Conservation (phyloP, 257 asterid genomes). For the Nicotiana otophora region DNA sequence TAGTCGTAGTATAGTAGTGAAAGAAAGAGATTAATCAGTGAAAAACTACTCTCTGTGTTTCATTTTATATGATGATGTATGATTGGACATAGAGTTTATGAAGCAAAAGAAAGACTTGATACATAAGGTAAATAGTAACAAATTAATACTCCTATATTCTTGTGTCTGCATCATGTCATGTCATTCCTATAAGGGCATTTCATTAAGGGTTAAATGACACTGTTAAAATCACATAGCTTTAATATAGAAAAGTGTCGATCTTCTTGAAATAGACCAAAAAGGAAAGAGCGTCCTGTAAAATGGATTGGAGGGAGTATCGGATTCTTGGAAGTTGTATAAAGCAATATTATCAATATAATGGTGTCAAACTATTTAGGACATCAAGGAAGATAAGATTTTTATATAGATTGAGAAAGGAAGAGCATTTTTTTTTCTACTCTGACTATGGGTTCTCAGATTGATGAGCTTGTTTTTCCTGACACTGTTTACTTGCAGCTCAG, state of each 20-base stretch:
- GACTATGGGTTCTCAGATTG: background rate
- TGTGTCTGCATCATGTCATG: background rate
- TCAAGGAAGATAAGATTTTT: background rate
- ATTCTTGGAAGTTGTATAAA: background rate
- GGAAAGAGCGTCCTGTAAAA: background rate
- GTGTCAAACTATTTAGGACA: background rate
- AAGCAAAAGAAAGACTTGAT: background rate
- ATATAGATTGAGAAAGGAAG: background rate
- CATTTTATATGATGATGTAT: background rate
- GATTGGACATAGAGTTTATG: background rate
- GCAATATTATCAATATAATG: background rate
- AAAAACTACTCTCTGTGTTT: background rate
- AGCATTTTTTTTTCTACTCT: background rate
- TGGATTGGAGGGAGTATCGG: background rate
- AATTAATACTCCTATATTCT: background rate
- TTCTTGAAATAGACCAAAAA: background rate
- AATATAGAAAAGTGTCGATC: background rate
- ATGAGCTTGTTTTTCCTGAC: background rate
- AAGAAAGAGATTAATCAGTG: background rate
- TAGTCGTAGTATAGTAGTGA: background rate
- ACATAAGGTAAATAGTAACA: background rate
- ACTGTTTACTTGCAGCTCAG: conserved; percentile 58
- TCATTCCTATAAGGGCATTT: background rate
- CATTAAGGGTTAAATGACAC: background rate
- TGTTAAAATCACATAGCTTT: background rate